Evolutionary conservation across 2,329 filamentous ascomycete genomes (phyloP).

Genomic region (Colletotrichum musicola): DNA sequence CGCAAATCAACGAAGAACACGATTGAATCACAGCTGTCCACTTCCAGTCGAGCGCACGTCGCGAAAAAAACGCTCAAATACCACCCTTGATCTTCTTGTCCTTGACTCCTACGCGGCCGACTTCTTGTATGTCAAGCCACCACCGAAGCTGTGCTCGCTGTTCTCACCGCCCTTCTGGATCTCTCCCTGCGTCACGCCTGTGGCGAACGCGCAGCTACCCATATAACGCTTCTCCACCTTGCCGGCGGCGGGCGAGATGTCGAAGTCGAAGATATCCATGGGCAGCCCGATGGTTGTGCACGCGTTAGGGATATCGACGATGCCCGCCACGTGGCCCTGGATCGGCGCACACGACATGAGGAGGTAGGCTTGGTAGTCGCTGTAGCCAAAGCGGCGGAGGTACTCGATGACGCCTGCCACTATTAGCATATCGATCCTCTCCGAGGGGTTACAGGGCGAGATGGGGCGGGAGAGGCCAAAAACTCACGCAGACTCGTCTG

Average conservation of each 20-base stretch:
- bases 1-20: neutral
- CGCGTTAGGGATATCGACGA: constrained; percentile 91
- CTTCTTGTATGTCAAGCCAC: constrained; percentile 63
- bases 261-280: constrained; percentile 96
- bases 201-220: constrained; percentile 73
- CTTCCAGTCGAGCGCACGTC: neutral
- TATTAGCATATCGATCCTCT: neutral
- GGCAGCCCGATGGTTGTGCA: constrained; percentile 91
- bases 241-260: constrained; percentile 76
- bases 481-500: constrained; percentile 76
- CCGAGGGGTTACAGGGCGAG: neutral
- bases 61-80: constrained; percentile 45
- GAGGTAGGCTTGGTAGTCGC: constrained; percentile 84
- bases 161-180: constrained; percentile 59
- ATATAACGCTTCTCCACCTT: constrained; percentile 55
- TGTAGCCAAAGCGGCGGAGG: constrained; percentile 78
- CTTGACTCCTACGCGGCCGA: constrained; percentile 40
- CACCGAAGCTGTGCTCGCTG: constrained; percentile 63
- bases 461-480: neutral
- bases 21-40: neutral
- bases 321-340: constrained; percentile 88
- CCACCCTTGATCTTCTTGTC: constrained; percentile 38
- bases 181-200: constrained; percentile 58
- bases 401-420: constrained; percentile 78
- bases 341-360: constrained; percentile 87